phyloP scores from a whole-genome alignment of 305 asterid species.

The Rubia tinctorum region DNA sequence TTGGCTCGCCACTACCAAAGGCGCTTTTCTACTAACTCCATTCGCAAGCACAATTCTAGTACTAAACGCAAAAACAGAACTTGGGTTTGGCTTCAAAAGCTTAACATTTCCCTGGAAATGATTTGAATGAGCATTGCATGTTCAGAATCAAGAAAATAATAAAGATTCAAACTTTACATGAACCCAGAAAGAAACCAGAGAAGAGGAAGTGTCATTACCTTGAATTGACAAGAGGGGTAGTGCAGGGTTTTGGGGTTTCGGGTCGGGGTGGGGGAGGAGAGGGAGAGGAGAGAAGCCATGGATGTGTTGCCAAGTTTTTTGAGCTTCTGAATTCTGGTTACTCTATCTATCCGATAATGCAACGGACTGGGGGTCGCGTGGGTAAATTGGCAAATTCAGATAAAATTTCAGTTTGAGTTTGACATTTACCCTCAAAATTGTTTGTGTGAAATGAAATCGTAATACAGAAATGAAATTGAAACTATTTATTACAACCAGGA shows the following conservation, averaged over 20 bases:
- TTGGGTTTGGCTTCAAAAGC: constrained; percentile 40
- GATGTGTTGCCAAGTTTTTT: constrained; percentile 9
- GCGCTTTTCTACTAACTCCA: constrained; percentile 20
- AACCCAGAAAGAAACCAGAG: neutral
- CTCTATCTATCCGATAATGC: constrained; percentile 11
- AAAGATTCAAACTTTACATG: neutral
- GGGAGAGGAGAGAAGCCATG: constrained; percentile 45
- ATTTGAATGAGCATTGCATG: constrained; percentile 8
- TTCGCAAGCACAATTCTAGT: constrained; percentile 26
- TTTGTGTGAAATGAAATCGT: neutral
- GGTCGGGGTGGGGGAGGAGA: constrained; percentile 26
- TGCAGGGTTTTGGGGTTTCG: constrained; percentile 15
- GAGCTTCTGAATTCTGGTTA: constrained; percentile 7
- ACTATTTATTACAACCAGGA: too few species aligned
- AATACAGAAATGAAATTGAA: too few species aligned
- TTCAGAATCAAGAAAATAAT: neutral
- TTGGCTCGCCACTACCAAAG: constrained; percentile 31
- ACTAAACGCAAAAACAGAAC: constrained; percentile 23
- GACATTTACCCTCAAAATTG: constrained; percentile 1
- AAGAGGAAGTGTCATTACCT: constrained; percentile 26
- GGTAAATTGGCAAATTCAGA: neutral
- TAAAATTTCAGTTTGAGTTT: constrained; percentile 1
- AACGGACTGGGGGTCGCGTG: constrained; percentile 23
- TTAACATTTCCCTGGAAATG: constrained; percentile 51
- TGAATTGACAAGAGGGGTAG: constrained; percentile 33